These are phyloP conservation scores for Citeromyces matritensis DNA, from an alignment of 805 yeast genomes.

Conservation along the genomic window DNA sequence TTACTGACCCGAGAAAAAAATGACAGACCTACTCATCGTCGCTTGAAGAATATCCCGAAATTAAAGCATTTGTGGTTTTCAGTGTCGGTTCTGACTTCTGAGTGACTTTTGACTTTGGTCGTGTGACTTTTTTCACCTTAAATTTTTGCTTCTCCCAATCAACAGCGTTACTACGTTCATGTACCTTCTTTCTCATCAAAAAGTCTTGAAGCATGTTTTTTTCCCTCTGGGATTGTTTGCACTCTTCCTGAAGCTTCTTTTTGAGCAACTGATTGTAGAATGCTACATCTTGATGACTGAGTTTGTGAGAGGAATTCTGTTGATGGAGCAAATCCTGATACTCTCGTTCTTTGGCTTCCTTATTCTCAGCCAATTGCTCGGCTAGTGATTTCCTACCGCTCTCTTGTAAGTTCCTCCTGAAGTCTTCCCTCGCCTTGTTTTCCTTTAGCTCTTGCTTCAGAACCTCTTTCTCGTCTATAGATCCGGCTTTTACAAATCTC, in stretches of 20 bases:
- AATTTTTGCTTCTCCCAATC: neutral
- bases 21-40: too few relatives aligned
- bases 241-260: neutral
- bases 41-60: too few relatives aligned
- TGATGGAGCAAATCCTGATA: slow-evolving; percentile 3
- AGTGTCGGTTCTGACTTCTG: slow-evolving; percentile 12
- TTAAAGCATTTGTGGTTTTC: neutral
- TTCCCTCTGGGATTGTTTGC: neutral
- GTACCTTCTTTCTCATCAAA: neutral
- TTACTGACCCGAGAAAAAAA: neutral
- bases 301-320: slow-evolving; percentile 3
- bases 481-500: slow-evolving; percentile 4
- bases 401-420: slow-evolving; percentile 1
- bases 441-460: slow-evolving; percentile 2
- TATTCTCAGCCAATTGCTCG: slow-evolving; percentile 3
- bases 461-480: slow-evolving; percentile 3
- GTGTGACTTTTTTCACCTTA: slow-evolving; percentile 14
- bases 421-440: slow-evolving; percentile 2
- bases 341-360: slow-evolving; percentile 1
- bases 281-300: slow-evolving; percentile 2
- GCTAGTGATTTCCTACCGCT: slow-evolving; percentile 3
- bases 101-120: slow-evolving; percentile 15
- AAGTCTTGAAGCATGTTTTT: slow-evolving; percentile 1
- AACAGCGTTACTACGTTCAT: neutral
- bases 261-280: slow-evolving; percentile 2